Base-by-base conservation (phyloP, 73 alveolate genomes). In the Blepharisma japonicum region DNA sequence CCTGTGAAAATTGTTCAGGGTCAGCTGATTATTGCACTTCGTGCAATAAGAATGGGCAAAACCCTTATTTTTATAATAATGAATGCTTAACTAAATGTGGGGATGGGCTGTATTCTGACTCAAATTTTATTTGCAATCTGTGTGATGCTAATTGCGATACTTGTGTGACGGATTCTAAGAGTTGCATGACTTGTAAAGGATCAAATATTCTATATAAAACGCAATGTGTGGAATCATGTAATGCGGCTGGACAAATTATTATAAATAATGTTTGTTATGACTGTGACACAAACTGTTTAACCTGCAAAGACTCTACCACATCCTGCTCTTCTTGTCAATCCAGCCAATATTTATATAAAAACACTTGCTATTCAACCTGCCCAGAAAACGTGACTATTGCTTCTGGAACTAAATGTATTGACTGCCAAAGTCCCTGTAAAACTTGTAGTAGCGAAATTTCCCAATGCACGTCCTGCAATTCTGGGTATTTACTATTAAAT, bases 361-460 rank as follows among this genome's bases (percentile, higher is more conserved):
- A 14, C 11, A 61, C 14, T 14, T 61, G 74, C 46, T 14, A 18
- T 18, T 61, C 74, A 2, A 9, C 47, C 14, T 61, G 74, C 46
- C 74, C 74, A 61, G 47, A 14, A 61, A 32, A 32, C 3, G 74
- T n/a, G 23, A 61, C 74, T 61, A 14, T 14, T 61, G 6, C 74
- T 20, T 20, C 50, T 18, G 14, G 18, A 5, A 18, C 50, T 18
- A 5, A n/a, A 0, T 61, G 74, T 25, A 39, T 14, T 8, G 18
- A 20, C 14, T 61, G 74, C 46, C 18, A 9, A 2, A 14, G 47
- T 9, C 14, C 18, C 47, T 61, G 74, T 61, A 9, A 8, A 14
- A 61, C 18, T 20, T 61, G 74, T 39, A 14, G 47, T 25, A 5
- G 2, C 47, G 74, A 32, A 32, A 32, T 39, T 61, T n/a, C 50